These are phyloP conservation scores for Aspergillus sp. DNA, from an alignment of 2,329 filamentous ascomycete species.

Conservation along the genomic window DNA sequence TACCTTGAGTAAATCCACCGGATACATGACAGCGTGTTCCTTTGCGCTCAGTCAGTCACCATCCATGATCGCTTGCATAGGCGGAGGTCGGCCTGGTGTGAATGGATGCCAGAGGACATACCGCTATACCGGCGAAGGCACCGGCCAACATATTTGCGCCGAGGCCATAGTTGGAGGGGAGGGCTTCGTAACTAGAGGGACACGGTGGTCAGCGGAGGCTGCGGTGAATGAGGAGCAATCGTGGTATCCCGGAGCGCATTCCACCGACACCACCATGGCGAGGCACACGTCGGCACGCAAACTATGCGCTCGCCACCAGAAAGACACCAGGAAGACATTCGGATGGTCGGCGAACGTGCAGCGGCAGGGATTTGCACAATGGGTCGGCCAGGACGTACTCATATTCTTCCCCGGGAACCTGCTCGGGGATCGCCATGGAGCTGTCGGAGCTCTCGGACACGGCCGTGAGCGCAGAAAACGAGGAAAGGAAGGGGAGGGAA, in stretches of 20 bases:
- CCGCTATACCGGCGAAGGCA: conserved; percentile 93
- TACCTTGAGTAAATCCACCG: conserved; percentile 96
- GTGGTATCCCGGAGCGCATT: neutral
- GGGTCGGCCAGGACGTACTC: conserved; percentile 38
- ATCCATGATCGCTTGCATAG: neutral
- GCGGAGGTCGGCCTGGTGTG: neutral
- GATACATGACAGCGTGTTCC: conserved; percentile 99
- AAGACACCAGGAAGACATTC: too few relatives aligned
- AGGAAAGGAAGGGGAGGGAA: conserved; percentile 4
- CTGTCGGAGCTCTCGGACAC: conserved; percentile 32
- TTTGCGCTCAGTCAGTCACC: conserved; percentile 40
- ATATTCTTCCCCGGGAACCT: conserved; percentile 44
- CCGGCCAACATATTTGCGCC: conserved; percentile 93
- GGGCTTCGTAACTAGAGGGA: conserved; percentile 73
- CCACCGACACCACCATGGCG: neutral
- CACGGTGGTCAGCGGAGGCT: conserved; percentile 20
- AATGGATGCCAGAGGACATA: conserved; percentile 48
- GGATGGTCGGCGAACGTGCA: too few relatives aligned
- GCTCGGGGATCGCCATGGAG: conserved; percentile 43
- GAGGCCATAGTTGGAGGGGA: conserved; percentile 92
- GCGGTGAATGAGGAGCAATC: neutral
- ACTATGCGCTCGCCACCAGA: too few relatives aligned
- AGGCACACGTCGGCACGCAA: neutral
- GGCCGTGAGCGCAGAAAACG: conserved; percentile 30
- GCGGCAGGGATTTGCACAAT: too few relatives aligned